Base-by-base conservation (phyloP, 805 yeast species). In the Zygotorulaspora danielsina region DNA sequence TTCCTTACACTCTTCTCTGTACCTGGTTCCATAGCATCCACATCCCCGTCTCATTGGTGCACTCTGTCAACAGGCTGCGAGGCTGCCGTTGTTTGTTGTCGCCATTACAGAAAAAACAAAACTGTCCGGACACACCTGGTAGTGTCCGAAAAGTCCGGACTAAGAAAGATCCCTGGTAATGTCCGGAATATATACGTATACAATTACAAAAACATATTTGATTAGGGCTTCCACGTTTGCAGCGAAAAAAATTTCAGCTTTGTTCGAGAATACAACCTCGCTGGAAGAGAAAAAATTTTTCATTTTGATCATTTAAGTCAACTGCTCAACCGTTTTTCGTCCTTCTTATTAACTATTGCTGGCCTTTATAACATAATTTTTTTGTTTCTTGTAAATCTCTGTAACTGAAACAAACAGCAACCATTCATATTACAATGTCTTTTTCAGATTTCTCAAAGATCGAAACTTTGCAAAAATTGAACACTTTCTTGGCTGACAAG, bases 401-500 rank as follows among this genome's bases (percentile, higher is more conserved):
- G 32, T 34, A 39, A 34, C 36, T 38, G 38, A 16, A 35, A 21
- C 10, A 21, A 26, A 39, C 27, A 34, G 26, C 42, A 34, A 28
- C 35, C 34, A 30, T 8, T 10, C 24, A 21, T 21, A 21, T 18
- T 38, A 68, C 42, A 63, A 82, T 83, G 89, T 78, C 89, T 63
- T 81, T 75, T 76, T 66, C 87, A 47, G 88, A 83, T 67, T 83
- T 82, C 78, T 77, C 90, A 54, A 82, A 81, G 70, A 73, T 78
- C 61, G 88, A 81, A 67, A 72, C 85, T 59, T 67, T 82, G 60
- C 63, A 76, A 59, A 66, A 85, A 66, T 81, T 89, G 67, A 81
- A 89, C 84, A 76, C 76, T 58, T 78, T 76, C 78, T 80, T 89
- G 70, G 87, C 84, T 69, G 90, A 84, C 74, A 84, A 87, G 79